Percentiles rank a stretch among this genome's conserved stretches.
Evolutionary conservation across 2,329 filamentous ascomycete species (phyloP).

Genomic region (Stenocarpella maydis): DNA sequence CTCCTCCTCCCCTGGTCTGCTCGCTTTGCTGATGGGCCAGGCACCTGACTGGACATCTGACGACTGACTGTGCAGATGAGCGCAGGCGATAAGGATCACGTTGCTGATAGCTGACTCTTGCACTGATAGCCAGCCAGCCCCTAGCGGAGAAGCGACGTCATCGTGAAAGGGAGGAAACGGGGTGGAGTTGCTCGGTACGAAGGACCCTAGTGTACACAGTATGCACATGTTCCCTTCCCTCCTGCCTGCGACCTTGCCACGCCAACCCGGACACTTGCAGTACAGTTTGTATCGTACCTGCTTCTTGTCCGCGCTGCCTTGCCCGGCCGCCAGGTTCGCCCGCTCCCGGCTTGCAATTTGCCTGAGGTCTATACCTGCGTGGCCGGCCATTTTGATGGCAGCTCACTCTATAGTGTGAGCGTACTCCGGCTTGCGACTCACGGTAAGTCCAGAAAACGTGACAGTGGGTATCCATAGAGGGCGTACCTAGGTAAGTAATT

Average conservation of each 20-base stretch:
- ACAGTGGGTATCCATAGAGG: too few relatives aligned
- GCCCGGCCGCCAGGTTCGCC: background rate
- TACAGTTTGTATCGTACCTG: background rate
- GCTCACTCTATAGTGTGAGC: background rate
- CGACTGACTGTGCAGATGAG: background rate
- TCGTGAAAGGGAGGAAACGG: background rate
- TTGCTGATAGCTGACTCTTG: slow-evolving; percentile 5
- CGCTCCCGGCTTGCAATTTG: background rate
- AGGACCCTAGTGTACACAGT: background rate
- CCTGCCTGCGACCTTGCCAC: background rate
- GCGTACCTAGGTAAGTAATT: too few relatives aligned
- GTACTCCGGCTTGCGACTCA: background rate
- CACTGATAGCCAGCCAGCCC: background rate
- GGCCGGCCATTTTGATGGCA: background rate
- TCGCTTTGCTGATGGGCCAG: background rate
- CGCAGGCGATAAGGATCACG: background rate
- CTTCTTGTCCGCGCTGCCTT: background rate
- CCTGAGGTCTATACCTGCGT: too few relatives aligned
- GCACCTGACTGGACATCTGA: background rate
- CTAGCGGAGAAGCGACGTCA: background rate
- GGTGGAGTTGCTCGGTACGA: too few relatives aligned
- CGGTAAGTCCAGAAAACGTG: too few relatives aligned
- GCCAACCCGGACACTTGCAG: background rate
- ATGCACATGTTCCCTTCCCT: too few relatives aligned
- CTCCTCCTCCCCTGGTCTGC: background rate